These are phyloP conservation scores for Chytriomyces hyalinus DNA, from an alignment of 192 early-diverging fungal genomes.

Conservation along the genomic window DNA sequence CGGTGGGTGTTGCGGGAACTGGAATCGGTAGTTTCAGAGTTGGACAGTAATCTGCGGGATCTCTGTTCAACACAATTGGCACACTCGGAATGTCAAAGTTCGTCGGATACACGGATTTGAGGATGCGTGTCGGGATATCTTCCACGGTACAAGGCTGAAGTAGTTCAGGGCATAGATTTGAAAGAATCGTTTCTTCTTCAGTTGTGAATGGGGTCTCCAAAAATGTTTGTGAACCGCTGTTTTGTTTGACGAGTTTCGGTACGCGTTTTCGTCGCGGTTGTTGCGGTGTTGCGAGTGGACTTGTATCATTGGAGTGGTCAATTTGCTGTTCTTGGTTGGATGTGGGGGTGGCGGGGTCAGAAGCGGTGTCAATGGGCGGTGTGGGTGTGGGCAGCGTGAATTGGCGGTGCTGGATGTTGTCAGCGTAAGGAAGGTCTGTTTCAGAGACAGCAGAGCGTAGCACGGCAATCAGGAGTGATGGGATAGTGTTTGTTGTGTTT, in stretches of 20 bases:
- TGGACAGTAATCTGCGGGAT: constrained; percentile 26
- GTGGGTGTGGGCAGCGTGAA: not conserved
- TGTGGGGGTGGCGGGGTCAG: not conserved
- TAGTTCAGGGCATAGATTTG: constrained; percentile 34
- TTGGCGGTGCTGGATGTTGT: constrained; percentile 31
- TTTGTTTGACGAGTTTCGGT: constrained; percentile 14
- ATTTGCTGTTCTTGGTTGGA: not conserved
- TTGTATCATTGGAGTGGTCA: not conserved
- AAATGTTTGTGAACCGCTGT: not conserved
- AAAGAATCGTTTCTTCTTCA: constrained; percentile 17
- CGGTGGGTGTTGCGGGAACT: not conserved
- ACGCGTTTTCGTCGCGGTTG: not conserved
- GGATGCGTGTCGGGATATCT: constrained; percentile 12
- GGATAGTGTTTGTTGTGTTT: constrained; percentile 39
- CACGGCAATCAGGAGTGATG: constrained; percentile 51
- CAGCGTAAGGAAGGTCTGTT: constrained; percentile 48
- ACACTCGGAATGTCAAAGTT: constrained; percentile 14
- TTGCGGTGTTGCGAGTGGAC: not conserved
- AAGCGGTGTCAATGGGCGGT: not conserved
- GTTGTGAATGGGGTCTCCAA: not conserved
- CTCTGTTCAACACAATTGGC: constrained; percentile 17
- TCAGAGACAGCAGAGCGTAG: constrained; percentile 47
- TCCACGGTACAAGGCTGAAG: not conserved
- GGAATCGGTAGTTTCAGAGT: constrained; percentile 11
- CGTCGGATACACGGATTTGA: constrained; percentile 28